phyloP scores from a whole-genome alignment of 768 basidiomycete genomes.

The Nidularia pulvinata region DNA sequence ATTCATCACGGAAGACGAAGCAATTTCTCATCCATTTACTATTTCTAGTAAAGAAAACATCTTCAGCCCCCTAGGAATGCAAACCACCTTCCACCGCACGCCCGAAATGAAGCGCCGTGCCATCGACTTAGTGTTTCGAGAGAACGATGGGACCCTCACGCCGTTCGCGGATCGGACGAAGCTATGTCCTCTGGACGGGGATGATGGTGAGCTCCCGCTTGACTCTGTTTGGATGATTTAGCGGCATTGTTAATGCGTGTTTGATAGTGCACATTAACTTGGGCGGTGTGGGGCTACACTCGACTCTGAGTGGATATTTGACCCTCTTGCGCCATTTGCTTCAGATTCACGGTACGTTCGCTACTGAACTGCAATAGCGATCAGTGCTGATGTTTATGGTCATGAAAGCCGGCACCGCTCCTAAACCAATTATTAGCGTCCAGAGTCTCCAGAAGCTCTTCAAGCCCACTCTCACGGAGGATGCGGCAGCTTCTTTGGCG shows the following conservation, averaged over 20 bases:
- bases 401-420: slow-evolving; percentile 13
- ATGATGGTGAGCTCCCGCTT: no score
- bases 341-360: slow-evolving; percentile 17
- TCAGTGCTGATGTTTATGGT: neutral
- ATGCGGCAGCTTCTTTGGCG: slow-evolving; percentile 11
- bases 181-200: no score
- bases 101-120: slow-evolving; percentile 14
- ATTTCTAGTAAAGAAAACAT: slow-evolving; percentile 18
- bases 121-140: slow-evolving; percentile 16
- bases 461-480: slow-evolving; percentile 17
- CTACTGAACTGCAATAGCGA: no score
- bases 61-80: slow-evolving; percentile 24
- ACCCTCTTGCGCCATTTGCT: slow-evolving; percentile 26
- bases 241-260: no score
- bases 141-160: slow-evolving; percentile 14
- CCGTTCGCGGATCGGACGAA: slow-evolving; percentile 4
- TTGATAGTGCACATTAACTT: slow-evolving; percentile 8
- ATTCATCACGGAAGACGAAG: no score
- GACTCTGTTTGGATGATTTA: no score
- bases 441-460: slow-evolving; percentile 21
- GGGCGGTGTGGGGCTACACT: slow-evolving; percentile 24
- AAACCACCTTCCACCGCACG: slow-evolving; percentile 22
- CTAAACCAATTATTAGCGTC: slow-evolving; percentile 12
- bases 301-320: slow-evolving; percentile 25
- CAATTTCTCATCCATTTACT: no score